These are phyloP conservation scores for Globisporangium acanthophoron DNA, from an alignment of 352 stramenopile genomes.

Conservation along the genomic window DNA sequence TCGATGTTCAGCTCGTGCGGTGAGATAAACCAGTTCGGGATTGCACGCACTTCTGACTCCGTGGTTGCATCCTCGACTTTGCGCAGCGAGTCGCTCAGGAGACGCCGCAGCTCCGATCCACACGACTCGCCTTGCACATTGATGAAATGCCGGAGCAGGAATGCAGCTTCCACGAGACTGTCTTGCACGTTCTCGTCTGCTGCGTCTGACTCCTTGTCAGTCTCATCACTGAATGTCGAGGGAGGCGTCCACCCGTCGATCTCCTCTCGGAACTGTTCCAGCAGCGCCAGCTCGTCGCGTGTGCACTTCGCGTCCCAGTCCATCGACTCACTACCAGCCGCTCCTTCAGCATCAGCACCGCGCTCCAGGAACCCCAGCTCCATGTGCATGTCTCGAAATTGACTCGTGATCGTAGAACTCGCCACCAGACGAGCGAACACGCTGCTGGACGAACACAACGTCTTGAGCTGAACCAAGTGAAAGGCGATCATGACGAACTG, in stretches of 20 bases:
- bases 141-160: background rate
- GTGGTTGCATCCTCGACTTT: too few species aligned
- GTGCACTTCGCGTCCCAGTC: background rate
- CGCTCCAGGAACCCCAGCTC: slow-evolving; percentile 5
- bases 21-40: slow-evolving; percentile 54
- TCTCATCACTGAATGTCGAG: background rate
- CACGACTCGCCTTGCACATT: background rate
- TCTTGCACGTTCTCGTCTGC: background rate
- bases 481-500: slow-evolving; percentile 4
- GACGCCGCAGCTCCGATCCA: background rate
- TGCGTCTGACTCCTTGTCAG: background rate
- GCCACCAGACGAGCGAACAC: background rate
- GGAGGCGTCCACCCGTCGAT: background rate
- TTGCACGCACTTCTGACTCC: background rate
- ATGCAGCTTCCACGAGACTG: background rate
- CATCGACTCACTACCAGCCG: background rate
- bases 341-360: background rate
- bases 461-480: background rate
- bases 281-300: background rate
- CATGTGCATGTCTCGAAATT: slow-evolving; percentile 4
- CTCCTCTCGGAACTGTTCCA: background rate
- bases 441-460: slow-evolving; percentile 1
- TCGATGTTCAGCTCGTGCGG: slow-evolving; percentile 75
- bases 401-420: background rate
- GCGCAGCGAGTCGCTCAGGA: background rate